These are phyloP conservation scores for Aphanomyces invadans DNA, from an alignment of 352 stramenopile species.

Conservation along the genomic window DNA sequence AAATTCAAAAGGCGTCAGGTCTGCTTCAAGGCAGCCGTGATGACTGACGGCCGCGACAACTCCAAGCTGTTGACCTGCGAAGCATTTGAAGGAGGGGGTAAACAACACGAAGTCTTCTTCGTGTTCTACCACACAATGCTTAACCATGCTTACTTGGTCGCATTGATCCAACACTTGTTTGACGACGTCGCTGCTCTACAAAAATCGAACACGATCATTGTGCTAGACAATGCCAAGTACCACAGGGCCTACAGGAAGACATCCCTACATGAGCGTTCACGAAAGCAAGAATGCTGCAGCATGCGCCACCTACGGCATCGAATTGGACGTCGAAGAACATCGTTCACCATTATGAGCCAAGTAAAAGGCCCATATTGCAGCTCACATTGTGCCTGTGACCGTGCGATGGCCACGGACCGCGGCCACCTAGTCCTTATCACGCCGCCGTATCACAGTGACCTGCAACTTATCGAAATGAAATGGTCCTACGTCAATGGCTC, in stretches of 20 bases:
- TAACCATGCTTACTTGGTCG: neutral
- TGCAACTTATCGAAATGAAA: conserved; percentile 14
- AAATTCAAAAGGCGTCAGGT: neutral
- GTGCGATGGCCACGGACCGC: neutral
- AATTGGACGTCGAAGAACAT: neutral
- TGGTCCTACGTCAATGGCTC: conserved; percentile 10
- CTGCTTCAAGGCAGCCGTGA: neutral
- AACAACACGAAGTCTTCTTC: neutral
- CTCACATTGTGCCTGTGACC: conserved; percentile 1
- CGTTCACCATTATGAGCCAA: neutral
- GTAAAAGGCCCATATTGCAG: neutral
- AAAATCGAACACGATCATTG: neutral
- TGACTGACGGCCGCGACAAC: neutral
- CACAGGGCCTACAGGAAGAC: neutral
- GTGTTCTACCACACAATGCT: neutral
- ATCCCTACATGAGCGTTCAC: neutral
- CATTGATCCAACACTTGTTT: neutral
- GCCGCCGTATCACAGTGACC: neutral
- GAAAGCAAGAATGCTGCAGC: neutral
- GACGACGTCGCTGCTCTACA: neutral
- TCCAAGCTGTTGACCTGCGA: neutral
- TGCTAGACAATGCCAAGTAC: neutral
- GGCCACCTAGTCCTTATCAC: neutral
- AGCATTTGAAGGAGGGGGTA: neutral
- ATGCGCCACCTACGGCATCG: neutral